Conservation (phyloP, 2,329 filamentous ascomycete genomes). For the Zymoseptoria tritici region DNA sequence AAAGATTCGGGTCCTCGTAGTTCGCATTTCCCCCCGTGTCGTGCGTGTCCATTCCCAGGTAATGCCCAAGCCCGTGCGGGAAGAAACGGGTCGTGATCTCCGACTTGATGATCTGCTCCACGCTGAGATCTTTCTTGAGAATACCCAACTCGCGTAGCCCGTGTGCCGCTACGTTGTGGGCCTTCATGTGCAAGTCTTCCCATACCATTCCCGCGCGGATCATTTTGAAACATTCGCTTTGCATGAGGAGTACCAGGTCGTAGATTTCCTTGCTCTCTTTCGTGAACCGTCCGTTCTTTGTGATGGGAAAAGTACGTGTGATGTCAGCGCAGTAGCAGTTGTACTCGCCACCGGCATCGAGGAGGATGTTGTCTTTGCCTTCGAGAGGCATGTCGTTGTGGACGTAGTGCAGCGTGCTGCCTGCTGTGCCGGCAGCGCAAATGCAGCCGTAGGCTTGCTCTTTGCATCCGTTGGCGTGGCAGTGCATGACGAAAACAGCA, state of each 20-base stretch:
- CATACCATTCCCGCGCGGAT: conserved; percentile 69
- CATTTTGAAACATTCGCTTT: conserved; percentile 64
- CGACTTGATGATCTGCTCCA: conserved; percentile 40
- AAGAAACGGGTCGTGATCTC: conserved; percentile 44
- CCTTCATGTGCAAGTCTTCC: conserved; percentile 73
- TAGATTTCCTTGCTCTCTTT: conserved; percentile 56
- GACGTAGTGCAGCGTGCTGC: conserved; percentile 81
- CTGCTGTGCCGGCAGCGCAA: conserved; percentile 70
- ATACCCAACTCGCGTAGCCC: conserved; percentile 72
- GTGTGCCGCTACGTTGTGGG: conserved; percentile 74
- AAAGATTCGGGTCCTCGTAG: conserved; percentile 61
- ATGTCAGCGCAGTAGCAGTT: conserved; percentile 51
- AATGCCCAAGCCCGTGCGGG: conserved; percentile 45
- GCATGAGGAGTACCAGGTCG: conserved; percentile 72
- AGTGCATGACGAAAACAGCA: conserved; percentile 68
- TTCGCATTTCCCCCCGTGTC: conserved; percentile 44
- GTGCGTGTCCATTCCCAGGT: conserved; percentile 47
- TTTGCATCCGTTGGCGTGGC: conserved; percentile 65
- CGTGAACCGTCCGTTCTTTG: conserved; percentile 53
- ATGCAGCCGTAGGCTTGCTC: conserved; percentile 86
- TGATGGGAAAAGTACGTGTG: conserved; percentile 81
- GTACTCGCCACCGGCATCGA: conserved; percentile 67
- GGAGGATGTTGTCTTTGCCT: conserved; percentile 68
- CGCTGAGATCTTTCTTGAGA: conserved; percentile 35
- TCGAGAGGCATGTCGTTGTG: conserved; percentile 64